These are phyloP conservation scores for Apiospora rasikravindrae DNA, from an alignment of 2,329 filamentous ascomycete species.

Conservation along the genomic window DNA sequence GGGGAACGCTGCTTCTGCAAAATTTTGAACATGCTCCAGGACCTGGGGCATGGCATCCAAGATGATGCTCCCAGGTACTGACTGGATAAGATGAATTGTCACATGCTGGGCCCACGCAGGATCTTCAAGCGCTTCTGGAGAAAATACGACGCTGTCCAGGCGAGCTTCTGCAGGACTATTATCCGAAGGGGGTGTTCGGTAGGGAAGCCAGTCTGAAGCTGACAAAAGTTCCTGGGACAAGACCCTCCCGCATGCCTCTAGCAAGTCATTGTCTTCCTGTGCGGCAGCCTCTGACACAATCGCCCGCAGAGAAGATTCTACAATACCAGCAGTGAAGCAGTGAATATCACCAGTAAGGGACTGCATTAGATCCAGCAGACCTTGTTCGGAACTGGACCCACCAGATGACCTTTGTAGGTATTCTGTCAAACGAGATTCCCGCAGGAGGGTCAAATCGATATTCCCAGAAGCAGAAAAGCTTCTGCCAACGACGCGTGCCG, in stretches of 20 bases:
- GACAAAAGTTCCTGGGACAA: slow-evolving; percentile 56
- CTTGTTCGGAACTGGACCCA: slow-evolving; percentile 64
- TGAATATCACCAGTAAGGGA: slow-evolving; percentile 64
- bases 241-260: slow-evolving; percentile 56
- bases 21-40: slow-evolving; percentile 66
- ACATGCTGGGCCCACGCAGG: slow-evolving; percentile 66
- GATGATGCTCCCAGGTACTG: slow-evolving; percentile 67
- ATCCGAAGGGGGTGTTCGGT: slow-evolving; percentile 62
- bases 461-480: slow-evolving; percentile 80
- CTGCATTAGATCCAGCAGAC: slow-evolving; percentile 66
- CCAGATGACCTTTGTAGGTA: slow-evolving; percentile 54
- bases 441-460: slow-evolving; percentile 63
- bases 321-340: slow-evolving; percentile 60
- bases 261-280: slow-evolving; percentile 52
- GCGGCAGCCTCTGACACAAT: slow-evolving; percentile 60
- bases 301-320: slow-evolving; percentile 63
- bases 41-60: slow-evolving; percentile 72
- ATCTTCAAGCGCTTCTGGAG: slow-evolving; percentile 47
- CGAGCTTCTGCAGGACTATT: slow-evolving; percentile 33
- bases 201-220: slow-evolving; percentile 63
- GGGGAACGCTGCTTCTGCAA: slow-evolving; percentile 78
- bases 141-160: slow-evolving; percentile 41
- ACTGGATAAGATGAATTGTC: slow-evolving; percentile 65
- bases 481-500: slow-evolving; percentile 81
- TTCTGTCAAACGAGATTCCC: slow-evolving; percentile 61